Evolutionary conservation across 1,284 basidiomycete species (phyloP).

Genomic region (Neolentinus lepideus): DNA sequence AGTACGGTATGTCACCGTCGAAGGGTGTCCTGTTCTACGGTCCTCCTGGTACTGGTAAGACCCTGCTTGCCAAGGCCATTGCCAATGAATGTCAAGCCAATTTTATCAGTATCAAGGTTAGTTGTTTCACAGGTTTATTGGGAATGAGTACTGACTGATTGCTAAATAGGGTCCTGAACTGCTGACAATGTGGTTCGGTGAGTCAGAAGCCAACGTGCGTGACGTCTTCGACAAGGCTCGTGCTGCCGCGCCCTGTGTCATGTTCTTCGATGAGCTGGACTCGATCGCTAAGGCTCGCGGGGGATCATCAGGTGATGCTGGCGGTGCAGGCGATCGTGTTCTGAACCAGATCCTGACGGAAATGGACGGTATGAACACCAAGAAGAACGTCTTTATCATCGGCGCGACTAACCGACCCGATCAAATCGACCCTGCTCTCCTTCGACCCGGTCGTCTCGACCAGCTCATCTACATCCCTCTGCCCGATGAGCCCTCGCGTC

Average conservation of each 20-base stretch:
- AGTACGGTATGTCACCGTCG: conserved; percentile 98
- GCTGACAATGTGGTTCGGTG: conserved; percentile 99
- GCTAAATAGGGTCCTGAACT: conserved; percentile 82
- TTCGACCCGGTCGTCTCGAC: conserved; percentile 98
- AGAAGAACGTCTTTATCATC: conserved; percentile 99
- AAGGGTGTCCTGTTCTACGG: conserved; percentile 99
- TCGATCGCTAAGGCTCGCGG: conserved; percentile 98
- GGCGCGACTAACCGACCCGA: conserved; percentile 99
- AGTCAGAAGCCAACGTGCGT: conserved; percentile 98
- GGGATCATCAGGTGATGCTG: conserved; percentile 75
- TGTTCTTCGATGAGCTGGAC: conserved; percentile 99
- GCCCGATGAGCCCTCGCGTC: conserved; percentile 88
- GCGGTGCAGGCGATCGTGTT: conserved; percentile 96
- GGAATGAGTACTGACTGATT: conserved; percentile 11
- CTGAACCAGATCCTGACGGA: conserved; percentile 97
- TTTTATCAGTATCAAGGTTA: conserved; percentile 90
- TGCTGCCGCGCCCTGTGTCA: conserved; percentile 97
- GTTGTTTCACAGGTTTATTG: conserved; percentile 6
- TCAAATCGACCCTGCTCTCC: conserved; percentile 94
- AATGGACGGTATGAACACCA: conserved; percentile 99
- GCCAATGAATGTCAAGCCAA: conserved; percentile 99
- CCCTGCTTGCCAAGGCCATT: conserved; percentile 92
- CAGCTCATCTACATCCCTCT: conserved; percentile 91
- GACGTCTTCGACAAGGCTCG: conserved; percentile 99
- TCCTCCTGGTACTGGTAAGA: conserved; percentile 96